Evolutionary conservation across 1,139 yeast genomes (phyloP).

Genomic region (Arxiozyma bovina): DNA sequence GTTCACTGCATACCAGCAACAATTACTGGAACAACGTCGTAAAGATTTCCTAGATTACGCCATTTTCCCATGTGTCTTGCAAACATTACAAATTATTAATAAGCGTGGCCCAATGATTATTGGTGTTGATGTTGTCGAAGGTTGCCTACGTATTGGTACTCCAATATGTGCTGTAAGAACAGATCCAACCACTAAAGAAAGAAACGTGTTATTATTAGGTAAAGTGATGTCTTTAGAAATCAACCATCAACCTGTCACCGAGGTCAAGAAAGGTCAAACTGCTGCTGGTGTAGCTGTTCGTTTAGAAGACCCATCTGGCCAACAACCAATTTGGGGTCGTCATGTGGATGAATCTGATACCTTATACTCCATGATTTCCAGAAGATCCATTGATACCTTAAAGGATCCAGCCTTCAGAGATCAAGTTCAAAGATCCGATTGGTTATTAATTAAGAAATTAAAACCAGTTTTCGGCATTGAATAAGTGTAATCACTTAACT

Average conservation of each 20-base stretch:
- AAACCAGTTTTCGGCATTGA: slow-evolving; percentile 65
- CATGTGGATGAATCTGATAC: slow-evolving; percentile 91
- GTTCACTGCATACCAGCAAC: slow-evolving; percentile 84
- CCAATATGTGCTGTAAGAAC: slow-evolving; percentile 91
- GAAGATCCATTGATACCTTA: slow-evolving; percentile 91
- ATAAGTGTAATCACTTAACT: slow-evolving; percentile 9
- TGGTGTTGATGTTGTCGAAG: slow-evolving; percentile 95
- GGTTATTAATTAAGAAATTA: slow-evolving; percentile 83
- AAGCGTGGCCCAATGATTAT: slow-evolving; percentile 98
- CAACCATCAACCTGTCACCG: slow-evolving; percentile 73
- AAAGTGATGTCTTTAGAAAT: slow-evolving; percentile 85
- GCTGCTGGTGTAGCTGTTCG: slow-evolving; percentile 98
- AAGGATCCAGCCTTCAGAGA: slow-evolving; percentile 97
- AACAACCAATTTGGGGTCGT: slow-evolving; percentile 98
- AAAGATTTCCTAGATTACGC: slow-evolving; percentile 83
- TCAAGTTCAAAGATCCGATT: slow-evolving; percentile 86
- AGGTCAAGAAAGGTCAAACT: slow-evolving; percentile 89
- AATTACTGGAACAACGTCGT: slow-evolving; percentile 82
- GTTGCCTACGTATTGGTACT: slow-evolving; percentile 81
- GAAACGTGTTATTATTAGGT: slow-evolving; percentile 67
- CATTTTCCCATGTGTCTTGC: slow-evolving; percentile 88
- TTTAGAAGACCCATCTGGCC: slow-evolving; percentile 83
- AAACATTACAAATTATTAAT: slow-evolving; percentile 92
- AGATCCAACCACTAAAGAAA: slow-evolving; percentile 78
- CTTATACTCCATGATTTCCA: slow-evolving; percentile 75